Percentiles rank a stretch among this genome's conserved stretches.
Conservation (phyloP, 257 asterid genomes). For the Solanum paucissectum region DNA sequence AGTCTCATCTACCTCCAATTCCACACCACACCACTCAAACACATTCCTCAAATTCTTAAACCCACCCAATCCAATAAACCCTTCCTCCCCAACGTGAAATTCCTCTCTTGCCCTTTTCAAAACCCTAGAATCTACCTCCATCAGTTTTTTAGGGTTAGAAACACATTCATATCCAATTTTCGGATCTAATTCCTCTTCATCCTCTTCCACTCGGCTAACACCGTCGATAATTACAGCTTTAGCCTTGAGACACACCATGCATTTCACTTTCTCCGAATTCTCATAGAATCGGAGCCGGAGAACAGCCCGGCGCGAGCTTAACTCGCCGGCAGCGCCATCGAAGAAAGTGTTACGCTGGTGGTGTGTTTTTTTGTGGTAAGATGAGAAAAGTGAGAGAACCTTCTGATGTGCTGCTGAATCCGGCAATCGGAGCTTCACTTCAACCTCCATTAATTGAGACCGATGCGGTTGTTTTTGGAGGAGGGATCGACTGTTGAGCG, state of each 20-base stretch:
- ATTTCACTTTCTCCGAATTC: slow-evolving; percentile 35
- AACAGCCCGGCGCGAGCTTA: slow-evolving; percentile 50
- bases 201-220: slow-evolving; percentile 84
- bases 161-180: slow-evolving; percentile 44
- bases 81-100: slow-evolving; percentile 42
- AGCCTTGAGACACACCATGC: slow-evolving; percentile 65
- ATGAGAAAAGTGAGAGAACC: slow-evolving; percentile 44
- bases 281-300: slow-evolving; percentile 92
- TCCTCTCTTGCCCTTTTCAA: slow-evolving; percentile 65
- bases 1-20: slow-evolving; percentile 81
- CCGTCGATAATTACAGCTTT: slow-evolving; percentile 70
- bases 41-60: slow-evolving; percentile 73
- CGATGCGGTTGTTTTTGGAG: slow-evolving; percentile 77
- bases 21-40: slow-evolving; percentile 71
- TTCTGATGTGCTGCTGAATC: slow-evolving; percentile 44
- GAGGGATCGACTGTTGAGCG: slow-evolving; percentile 50
- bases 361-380: slow-evolving; percentile 50
- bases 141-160: slow-evolving; percentile 36
- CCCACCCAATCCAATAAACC: slow-evolving; percentile 69
- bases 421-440: slow-evolving; percentile 75
- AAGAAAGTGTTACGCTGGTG: slow-evolving; percentile 77
- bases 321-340: slow-evolving; percentile 60
- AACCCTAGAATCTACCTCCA: slow-evolving; percentile 49
- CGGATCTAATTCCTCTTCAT: slow-evolving; percentile 76
- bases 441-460: slow-evolving; percentile 79